A percentile compares a stretch with the other conserved stretches of the same genome.
These are phyloP conservation scores for Escallonia herrerae DNA, from an alignment of 129 eudicot genomes.

Conservation along the genomic window DNA sequence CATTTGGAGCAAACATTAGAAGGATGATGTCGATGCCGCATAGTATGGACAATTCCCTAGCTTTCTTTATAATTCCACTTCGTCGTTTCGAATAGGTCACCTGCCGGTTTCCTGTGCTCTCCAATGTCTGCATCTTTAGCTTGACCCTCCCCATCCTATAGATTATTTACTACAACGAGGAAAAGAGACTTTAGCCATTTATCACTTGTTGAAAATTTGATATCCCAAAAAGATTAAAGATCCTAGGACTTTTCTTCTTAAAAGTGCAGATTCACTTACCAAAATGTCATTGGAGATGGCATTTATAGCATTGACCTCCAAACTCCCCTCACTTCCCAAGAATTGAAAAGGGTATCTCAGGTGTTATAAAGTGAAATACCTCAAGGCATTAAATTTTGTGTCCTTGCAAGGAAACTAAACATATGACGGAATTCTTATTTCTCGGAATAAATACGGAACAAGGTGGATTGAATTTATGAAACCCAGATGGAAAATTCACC, in stretches of 20 bases:
- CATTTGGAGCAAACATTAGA: conserved; percentile 88
- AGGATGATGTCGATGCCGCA: conserved; percentile 85
- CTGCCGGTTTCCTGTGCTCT: conserved; percentile 77
- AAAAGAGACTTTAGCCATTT: neutral
- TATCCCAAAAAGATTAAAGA: neutral
- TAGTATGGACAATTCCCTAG: conserved; percentile 74
- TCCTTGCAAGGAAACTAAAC: too few species aligned
- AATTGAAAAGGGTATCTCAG: neutral
- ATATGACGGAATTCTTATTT: too few species aligned
- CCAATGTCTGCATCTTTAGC: conserved; percentile 82
- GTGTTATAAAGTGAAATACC: neutral
- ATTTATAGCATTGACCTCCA: too few species aligned
- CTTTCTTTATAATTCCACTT: conserved; percentile 80
- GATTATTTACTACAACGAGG: conserved; percentile 2
- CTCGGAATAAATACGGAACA: too few species aligned
- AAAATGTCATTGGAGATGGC: too few species aligned
- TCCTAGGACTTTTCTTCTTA: neutral
- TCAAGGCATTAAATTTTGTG: too few species aligned
- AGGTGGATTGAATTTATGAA: neutral
- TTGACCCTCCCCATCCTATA: conserved; percentile 97
- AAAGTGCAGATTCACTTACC: too few species aligned
- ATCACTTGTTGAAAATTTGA: neutral
- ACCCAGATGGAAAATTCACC: neutral
- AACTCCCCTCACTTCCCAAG: too few species aligned
- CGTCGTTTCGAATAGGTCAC: conserved; percentile 78